phyloP scores from a whole-genome alignment of 371 early-diverging fungal species.

The Mortierella sp. region DNA sequence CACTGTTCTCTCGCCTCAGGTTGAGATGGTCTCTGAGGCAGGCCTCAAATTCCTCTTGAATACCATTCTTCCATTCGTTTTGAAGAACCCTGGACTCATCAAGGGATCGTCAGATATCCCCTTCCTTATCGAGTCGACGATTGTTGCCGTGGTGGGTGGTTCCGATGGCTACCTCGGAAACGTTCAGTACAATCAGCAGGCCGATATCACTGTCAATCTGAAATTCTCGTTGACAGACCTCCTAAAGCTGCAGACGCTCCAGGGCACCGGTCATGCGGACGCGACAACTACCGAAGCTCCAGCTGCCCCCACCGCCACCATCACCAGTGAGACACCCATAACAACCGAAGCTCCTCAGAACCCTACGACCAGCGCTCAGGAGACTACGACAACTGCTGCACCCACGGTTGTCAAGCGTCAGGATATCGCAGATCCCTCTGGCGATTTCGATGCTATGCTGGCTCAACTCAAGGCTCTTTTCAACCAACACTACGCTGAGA shows the following conservation, averaged over 20 bases:
- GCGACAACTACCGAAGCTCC: neutral
- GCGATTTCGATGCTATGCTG: conserved; percentile 20
- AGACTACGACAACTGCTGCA: conserved; percentile 4
- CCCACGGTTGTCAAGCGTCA: conserved; percentile 28
- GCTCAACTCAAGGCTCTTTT: conserved; percentile 31
- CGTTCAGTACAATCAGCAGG: conserved; percentile 30
- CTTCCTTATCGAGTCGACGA: conserved; percentile 43
- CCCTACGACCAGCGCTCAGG: neutral
- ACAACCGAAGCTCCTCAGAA: neutral
- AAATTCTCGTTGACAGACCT: neutral
- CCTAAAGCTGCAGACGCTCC: too few relatives aligned
- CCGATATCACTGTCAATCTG: conserved; percentile 22
- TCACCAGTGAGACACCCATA: neutral
- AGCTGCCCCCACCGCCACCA: conserved; percentile 4
- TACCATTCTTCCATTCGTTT: conserved; percentile 22
- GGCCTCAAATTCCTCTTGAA: conserved; percentile 21
- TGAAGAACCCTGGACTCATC: conserved; percentile 15
- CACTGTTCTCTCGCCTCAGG: conserved; percentile 21
- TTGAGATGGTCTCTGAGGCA: conserved; percentile 31
- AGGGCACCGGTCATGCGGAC: neutral
- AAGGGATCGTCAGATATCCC: conserved; percentile 16
- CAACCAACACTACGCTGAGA: conserved; percentile 22
- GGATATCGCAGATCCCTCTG: conserved; percentile 2
- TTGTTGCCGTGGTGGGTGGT: conserved; percentile 42
- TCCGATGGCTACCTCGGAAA: conserved; percentile 34